Conservation (phyloP, 2,329 filamentous ascomycete species). For the Ophiostoma piceae region DNA sequence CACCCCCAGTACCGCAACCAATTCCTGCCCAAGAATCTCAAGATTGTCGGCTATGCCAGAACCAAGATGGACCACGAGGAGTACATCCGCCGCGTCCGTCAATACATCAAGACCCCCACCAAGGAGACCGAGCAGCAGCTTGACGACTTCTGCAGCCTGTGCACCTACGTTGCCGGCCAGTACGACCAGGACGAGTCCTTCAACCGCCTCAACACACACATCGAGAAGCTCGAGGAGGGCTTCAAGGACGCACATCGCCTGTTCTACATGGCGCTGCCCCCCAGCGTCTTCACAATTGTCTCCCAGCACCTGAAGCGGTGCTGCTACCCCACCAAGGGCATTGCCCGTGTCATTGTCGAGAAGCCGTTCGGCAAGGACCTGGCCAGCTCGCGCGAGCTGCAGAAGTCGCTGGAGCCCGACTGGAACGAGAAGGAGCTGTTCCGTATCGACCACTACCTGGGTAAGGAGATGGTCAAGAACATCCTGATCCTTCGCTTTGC, state of each 20-base stretch:
- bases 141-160: slow-evolving; percentile 79
- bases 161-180: slow-evolving; percentile 92
- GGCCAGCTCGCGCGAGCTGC: slow-evolving; percentile 85
- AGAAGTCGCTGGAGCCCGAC: slow-evolving; percentile 90
- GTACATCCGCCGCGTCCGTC: slow-evolving; percentile 89
- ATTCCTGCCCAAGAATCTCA: slow-evolving; percentile 94
- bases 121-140: slow-evolving; percentile 96
- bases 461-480: slow-evolving; percentile 99
- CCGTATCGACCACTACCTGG: slow-evolving; percentile 98
- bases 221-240: slow-evolving; percentile 77
- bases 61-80: slow-evolving; percentile 99
- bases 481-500: slow-evolving; percentile 96
- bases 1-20: slow-evolving; percentile 82
- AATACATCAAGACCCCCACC: slow-evolving; percentile 97
- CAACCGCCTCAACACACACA: slow-evolving; percentile 73
- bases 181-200: slow-evolving; percentile 98
- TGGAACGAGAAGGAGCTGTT: slow-evolving; percentile 99
- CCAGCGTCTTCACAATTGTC: slow-evolving; percentile 95
- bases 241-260: slow-evolving; percentile 81
- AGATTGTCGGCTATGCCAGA: slow-evolving; percentile 96
- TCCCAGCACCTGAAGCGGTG: slow-evolving; percentile 96
- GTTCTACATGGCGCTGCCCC: slow-evolving; percentile 98
- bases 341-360: slow-evolving; percentile 95
- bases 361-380: slow-evolving; percentile 99
- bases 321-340: slow-evolving; percentile 87